Conservation (phyloP, 179 eudicot genomes). For the Actinidia arguta region DNA sequence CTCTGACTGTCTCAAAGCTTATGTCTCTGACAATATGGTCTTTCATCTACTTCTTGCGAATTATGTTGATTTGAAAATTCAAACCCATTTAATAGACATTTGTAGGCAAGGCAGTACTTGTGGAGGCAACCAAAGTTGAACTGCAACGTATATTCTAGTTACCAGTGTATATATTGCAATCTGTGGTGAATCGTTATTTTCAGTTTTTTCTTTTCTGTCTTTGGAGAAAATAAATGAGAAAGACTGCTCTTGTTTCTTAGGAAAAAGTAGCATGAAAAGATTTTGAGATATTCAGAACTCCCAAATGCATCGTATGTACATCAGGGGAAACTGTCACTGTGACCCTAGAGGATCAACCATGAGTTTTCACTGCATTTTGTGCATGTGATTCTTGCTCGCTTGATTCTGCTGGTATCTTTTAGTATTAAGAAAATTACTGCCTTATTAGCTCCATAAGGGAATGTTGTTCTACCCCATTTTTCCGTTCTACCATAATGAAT, state of each 20-base stretch:
- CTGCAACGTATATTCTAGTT: background rate
- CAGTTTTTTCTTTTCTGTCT: background rate
- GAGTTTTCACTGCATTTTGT: constrained; percentile 1
- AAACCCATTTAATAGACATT: background rate
- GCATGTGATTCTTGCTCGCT: background rate
- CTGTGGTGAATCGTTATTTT: background rate
- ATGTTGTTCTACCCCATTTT: background rate
- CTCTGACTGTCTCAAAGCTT: background rate
- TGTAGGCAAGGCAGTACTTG: background rate
- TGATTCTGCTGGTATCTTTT: background rate
- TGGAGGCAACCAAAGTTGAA: background rate
- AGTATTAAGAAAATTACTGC: background rate
- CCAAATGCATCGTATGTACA: background rate
- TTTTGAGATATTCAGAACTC: background rate
- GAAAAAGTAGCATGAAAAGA: background rate
- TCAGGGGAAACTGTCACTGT: background rate
- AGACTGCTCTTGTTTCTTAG: background rate
- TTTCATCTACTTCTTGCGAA: background rate
- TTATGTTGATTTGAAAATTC: background rate
- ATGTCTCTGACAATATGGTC: background rate
- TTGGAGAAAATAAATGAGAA: background rate
- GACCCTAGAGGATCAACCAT: background rate
- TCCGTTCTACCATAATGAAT: background rate
- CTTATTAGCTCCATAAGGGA: background rate
- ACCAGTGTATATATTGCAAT: background rate